Percentiles rank a stretch among this genome's conserved stretches.
Conservation (phyloP, 257 asterid genomes). For the Gentiana straminea region DNA sequence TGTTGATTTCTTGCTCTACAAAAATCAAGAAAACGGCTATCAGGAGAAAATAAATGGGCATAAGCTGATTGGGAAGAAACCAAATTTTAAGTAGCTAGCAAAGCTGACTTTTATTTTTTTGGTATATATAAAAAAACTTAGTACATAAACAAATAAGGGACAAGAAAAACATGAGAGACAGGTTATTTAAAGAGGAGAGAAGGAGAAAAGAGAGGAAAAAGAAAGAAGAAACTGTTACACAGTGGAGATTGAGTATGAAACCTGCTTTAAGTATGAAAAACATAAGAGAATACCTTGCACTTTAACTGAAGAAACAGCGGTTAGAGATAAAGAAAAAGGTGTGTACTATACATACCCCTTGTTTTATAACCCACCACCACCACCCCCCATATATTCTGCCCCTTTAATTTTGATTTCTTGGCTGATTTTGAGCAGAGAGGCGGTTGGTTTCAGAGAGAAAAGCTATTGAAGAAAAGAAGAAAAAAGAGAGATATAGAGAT, state of each 20-base stretch:
- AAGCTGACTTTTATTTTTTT: too few species aligned
- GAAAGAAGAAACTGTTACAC: constrained; percentile 17
- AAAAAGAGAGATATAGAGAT: background rate
- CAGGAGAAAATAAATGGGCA: too few species aligned
- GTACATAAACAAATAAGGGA: too few species aligned
- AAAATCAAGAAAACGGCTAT: too few species aligned
- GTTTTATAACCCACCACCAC: background rate
- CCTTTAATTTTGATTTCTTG: constrained; percentile 28
- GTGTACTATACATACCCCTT: background rate
- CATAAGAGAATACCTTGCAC: constrained; percentile 46
- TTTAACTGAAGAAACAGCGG: constrained; percentile 53
- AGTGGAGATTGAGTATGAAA: constrained; percentile 31
- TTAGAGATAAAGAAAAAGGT: constrained; percentile 62
- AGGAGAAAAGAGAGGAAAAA: constrained; percentile 1
- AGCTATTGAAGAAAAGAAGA: constrained; percentile 3
- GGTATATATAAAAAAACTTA: too few species aligned
- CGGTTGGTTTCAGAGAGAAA: constrained; percentile 16
- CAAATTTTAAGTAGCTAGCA: too few species aligned
- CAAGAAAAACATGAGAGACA: too few species aligned
- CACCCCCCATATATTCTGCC: constrained; percentile 19
- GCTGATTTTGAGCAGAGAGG: constrained; percentile 41
- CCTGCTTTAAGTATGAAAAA: constrained; percentile 42
- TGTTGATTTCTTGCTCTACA: too few species aligned
- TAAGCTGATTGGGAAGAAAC: too few species aligned
- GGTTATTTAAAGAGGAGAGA: background rate